These are phyloP conservation scores for Herpetospermum pedunculosum DNA, from an alignment of 306 rosid genomes.

Conservation along the genomic window DNA sequence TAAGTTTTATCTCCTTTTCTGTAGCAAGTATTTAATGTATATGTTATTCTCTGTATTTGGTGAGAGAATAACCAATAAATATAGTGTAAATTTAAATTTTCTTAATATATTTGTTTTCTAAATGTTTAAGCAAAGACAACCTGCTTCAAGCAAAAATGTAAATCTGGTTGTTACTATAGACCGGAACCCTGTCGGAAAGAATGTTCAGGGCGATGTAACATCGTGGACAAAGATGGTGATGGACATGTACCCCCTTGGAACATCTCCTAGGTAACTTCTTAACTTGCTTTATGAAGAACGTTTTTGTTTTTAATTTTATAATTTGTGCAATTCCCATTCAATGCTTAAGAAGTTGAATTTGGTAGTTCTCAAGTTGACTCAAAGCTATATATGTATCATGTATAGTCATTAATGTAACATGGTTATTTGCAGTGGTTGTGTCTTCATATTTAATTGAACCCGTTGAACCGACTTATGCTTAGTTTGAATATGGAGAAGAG, in stretches of 20 bases:
- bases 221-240: conserved; percentile 68
- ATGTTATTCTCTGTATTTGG: not conserved
- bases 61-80: not conserved
- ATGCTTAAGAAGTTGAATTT: not conserved
- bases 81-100: conserved; percentile 14
- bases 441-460: not conserved
- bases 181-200: conserved; percentile 31
- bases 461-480: not conserved
- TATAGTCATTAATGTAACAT: not conserved
- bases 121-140: conserved; percentile 88
- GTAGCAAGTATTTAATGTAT: not conserved
- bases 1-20: conserved; percentile 24
- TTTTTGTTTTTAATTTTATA: not conserved
- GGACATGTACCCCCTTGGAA: conserved; percentile 55
- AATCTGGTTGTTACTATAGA: conserved; percentile 36
- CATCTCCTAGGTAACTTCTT: conserved; percentile 39
- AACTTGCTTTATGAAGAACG: not conserved
- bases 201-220: conserved; percentile 29
- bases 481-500: not conserved
- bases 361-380: not conserved
- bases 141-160: conserved; percentile 72
- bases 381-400: not conserved
- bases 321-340: not conserved
- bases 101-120: conserved; percentile 19
- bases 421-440: not conserved